Evolutionary conservation across 2,329 filamentous ascomycete genomes (phyloP), one percentile per base, ranked within the genome.

Genomic region (Cladosporium phlei): DNA sequence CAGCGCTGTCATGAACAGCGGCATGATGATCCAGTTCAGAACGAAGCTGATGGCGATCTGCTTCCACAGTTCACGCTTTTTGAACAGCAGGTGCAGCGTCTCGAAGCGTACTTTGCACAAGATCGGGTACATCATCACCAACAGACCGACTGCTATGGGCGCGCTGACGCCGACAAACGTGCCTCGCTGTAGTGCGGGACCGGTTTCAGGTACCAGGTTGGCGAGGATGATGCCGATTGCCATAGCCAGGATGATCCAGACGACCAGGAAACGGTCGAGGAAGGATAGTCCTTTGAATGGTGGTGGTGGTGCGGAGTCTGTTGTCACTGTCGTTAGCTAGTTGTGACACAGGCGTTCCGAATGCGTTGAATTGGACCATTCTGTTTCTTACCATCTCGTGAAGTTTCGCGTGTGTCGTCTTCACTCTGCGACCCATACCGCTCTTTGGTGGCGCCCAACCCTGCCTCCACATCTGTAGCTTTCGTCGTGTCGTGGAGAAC

Each of bases 81-180:
- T 64, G 49, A 93, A 76, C 3, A 88, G 70, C 2, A 77, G 69
- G 62, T 88, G 86, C 8, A 94, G 68, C 0, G 79, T 78, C 63
- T 94, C 88, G 65, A 81, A 93, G 30, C 80, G 80, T 5, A 94
- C 85, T 64, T 93, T 93, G 75, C 87, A 94, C 0, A 95, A 71
- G 50, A 95, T 94, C 0, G 88, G 89, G 60, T 93, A 95, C 87
- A 95, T 95, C 88, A 95, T 95, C 32, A 94, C 82, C 1, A 95
- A 74, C 1, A 95, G 69, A 0, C 88, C 88, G 38, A 94, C 70
- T 0, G 88, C 87, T 40, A 86, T 85, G 0, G 83, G 83, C 19
- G 84, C 67, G 1, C 80, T 83, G 0, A 86, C 81, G 0, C 81
- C 80, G 0, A 86, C 84, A 56, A 91, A 89, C 20, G 79, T 77